A percentile compares a stretch with the other conserved stretches of the same genome.
Evolutionary conservation across 805 yeast species (phyloP).

Genomic region (Ogataea siamensis): DNA sequence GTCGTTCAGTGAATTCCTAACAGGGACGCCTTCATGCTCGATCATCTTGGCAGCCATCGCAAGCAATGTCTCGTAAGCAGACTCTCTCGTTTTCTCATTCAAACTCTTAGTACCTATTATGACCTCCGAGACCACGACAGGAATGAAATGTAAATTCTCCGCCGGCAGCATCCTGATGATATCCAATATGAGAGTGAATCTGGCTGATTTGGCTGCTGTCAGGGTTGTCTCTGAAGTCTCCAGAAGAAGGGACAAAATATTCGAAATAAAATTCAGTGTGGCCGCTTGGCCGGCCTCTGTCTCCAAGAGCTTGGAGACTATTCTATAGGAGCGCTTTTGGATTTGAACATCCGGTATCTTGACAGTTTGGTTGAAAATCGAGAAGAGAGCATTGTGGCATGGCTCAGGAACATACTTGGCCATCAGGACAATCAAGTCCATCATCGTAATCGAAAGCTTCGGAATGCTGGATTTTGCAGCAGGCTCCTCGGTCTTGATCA

Average conservation of each 20-base stretch:
- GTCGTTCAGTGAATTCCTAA: constrained; percentile 63
- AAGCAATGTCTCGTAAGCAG: constrained; percentile 71
- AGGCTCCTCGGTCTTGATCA: constrained; percentile 36
- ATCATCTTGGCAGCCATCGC: constrained; percentile 79
- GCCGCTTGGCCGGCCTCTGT: constrained; percentile 61
- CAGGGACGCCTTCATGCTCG: constrained; percentile 53
- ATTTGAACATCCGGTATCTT: constrained; percentile 57
- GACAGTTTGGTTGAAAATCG: constrained; percentile 74
- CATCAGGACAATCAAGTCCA: constrained; percentile 88
- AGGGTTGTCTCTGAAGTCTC: constrained; percentile 57
- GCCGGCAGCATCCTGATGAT: constrained; percentile 63
- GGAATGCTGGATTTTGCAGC: constrained; percentile 39
- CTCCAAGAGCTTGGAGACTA: constrained; percentile 68
- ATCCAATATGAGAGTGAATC: constrained; percentile 65
- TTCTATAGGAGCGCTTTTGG: constrained; percentile 88
- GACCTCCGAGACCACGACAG: constrained; percentile 79
- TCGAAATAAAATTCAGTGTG: constrained; percentile 47
- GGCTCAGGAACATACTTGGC: constrained; percentile 74
- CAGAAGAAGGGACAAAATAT: constrained; percentile 59
- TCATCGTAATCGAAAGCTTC: constrained; percentile 73
- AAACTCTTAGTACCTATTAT: constrained; percentile 88
- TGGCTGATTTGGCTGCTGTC: constrained; percentile 75
- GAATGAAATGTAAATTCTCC: constrained; percentile 70
- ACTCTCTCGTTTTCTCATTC: constrained; percentile 86
- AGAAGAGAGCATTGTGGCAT: constrained; percentile 68